These are phyloP conservation scores for Plenodomus lindquistii DNA, from an alignment of 2,329 filamentous ascomycete species.

Conservation along the genomic window DNA sequence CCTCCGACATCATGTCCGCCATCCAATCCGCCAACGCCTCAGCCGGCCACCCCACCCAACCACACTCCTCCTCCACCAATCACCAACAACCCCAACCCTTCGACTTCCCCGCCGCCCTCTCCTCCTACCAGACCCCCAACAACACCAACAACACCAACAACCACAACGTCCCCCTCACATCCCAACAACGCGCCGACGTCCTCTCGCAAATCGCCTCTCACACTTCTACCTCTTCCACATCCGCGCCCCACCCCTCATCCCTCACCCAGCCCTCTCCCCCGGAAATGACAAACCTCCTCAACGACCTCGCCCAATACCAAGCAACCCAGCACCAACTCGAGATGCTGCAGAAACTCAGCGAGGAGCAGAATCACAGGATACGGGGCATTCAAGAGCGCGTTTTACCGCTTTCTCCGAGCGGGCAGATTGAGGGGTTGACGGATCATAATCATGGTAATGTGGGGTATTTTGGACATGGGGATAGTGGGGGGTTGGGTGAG, in stretches of 20 bases:
- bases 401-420: constrained; percentile 78
- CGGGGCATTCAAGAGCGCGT: constrained; percentile 74
- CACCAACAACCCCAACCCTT: constrained; percentile 38
- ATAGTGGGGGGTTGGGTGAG: constrained; percentile 35
- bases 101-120: constrained; percentile 49
- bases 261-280: constrained; percentile 60
- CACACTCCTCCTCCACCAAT: not conserved
- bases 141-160: constrained; percentile 52
- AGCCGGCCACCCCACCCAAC: constrained; percentile 23
- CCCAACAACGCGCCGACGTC: constrained; percentile 53
- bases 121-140: constrained; percentile 54
- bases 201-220: constrained; percentile 54
- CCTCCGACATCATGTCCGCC: constrained; percentile 55
- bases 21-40: constrained; percentile 52
- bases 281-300: constrained; percentile 61
- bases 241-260: constrained; percentile 30
- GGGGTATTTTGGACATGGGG: constrained; percentile 29
- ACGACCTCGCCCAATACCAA: constrained; percentile 64
- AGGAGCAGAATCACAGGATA: constrained; percentile 76
- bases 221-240: constrained; percentile 11
- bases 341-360: constrained; percentile 75
- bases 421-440: constrained; percentile 71
- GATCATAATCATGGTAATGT: constrained; percentile 20
- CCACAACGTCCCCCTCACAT: constrained; percentile 18
- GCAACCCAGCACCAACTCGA: constrained; percentile 77